Conservation (phyloP, 2,329 filamentous ascomycete genomes). For the Penicillium brasilianum region DNA sequence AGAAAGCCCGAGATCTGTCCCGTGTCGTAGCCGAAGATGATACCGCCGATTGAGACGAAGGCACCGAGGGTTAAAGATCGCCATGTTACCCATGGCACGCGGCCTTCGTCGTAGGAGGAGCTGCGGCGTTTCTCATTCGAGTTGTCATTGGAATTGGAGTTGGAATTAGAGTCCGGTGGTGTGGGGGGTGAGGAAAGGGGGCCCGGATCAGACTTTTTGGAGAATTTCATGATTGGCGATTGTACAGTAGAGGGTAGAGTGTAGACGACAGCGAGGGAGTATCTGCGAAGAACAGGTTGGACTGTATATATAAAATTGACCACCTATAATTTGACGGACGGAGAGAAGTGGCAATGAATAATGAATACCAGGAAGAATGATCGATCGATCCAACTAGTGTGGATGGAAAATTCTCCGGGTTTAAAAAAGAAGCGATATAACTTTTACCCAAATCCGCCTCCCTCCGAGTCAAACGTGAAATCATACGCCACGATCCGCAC, state of each 20-base stretch:
- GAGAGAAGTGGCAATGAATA: too few species aligned
- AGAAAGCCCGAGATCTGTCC: constrained; percentile 53
- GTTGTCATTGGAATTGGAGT: not conserved
- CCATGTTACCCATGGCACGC: constrained; percentile 43
- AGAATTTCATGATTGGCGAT: not conserved
- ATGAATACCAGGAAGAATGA: too few species aligned
- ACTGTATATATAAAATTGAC: too few species aligned
- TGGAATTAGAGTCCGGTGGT: not conserved
- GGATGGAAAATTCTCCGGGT: too few species aligned
- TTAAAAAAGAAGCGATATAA: too few species aligned
- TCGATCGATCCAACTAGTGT: too few species aligned
- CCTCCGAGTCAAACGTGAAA: not conserved
- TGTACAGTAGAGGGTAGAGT: not conserved
- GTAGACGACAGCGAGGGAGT: not conserved
- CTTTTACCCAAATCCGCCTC: not conserved
- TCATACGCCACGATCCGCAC: not conserved
- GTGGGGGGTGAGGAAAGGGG: not conserved
- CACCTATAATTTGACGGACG: too few species aligned
- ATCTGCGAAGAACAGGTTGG: too few species aligned
- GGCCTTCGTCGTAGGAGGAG: constrained; percentile 33
- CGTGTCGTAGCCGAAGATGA: constrained; percentile 52
- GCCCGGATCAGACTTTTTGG: not conserved
- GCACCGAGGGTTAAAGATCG: constrained; percentile 46
- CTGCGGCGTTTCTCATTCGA: constrained; percentile 22
- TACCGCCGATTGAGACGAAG: constrained; percentile 53